phyloP scores from a whole-genome alignment of 139 green algal genomes.

The Closterium sp. region DNA sequence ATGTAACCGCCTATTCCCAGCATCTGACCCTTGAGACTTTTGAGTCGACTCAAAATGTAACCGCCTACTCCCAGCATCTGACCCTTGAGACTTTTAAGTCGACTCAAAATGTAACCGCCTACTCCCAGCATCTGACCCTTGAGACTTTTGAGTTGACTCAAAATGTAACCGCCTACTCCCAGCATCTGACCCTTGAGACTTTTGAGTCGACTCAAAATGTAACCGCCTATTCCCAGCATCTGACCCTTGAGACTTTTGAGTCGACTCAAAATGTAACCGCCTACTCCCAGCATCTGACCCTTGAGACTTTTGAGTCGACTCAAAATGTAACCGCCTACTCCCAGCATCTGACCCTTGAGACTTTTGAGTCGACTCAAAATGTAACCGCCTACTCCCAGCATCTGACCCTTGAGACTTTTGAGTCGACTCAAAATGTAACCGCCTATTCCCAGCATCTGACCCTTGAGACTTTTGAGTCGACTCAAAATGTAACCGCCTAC shows the following conservation, averaged over 20 bases:
- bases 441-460: background rate
- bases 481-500: background rate
- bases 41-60: no score
- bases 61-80: background rate
- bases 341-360: background rate
- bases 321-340: background rate
- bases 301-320: slow-evolving; percentile 18
- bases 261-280: no score
- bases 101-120: background rate
- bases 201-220: no score
- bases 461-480: slow-evolving; percentile 12
- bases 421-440: no score
- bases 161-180: background rate
- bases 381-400: background rate
- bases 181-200: background rate
- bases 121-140: background rate
- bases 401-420: background rate
- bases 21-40: background rate
- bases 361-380: no score
- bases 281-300: background rate
- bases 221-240: background rate
- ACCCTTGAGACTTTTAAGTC: slow-evolving; percentile 7
- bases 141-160: slow-evolving; percentile 30
- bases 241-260: slow-evolving; percentile 2
- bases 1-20: background rate